Evolutionary conservation across 1,284 basidiomycete species (phyloP).

Genomic region (Anthracocystis walkeri): DNA sequence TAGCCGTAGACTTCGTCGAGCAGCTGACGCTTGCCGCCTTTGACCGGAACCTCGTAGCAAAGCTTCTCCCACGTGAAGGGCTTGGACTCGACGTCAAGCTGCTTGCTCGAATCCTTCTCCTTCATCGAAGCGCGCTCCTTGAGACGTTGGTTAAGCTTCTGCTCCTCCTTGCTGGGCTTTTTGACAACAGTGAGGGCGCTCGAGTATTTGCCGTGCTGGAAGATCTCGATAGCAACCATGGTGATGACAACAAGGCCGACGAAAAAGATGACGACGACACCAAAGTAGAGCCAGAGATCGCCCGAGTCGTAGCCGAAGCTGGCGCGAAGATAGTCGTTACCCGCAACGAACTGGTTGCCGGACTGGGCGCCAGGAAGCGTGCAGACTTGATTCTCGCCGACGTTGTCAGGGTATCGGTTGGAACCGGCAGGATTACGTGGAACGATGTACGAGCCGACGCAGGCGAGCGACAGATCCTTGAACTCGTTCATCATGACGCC

Average conservation of each 20-base stretch:
- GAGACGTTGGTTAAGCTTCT: slow-evolving; percentile 54
- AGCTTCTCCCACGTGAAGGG: slow-evolving; percentile 71
- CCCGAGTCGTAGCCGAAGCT: slow-evolving; percentile 46
- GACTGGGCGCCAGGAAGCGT: slow-evolving; percentile 33
- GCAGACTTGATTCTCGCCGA: slow-evolving; percentile 53
- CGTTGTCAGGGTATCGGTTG: slow-evolving; percentile 32
- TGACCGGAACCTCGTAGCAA: slow-evolving; percentile 72
- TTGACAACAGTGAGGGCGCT: slow-evolving; percentile 50
- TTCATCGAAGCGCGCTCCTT: slow-evolving; percentile 40
- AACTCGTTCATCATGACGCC: slow-evolving; percentile 75
- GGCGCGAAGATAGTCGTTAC: slow-evolving; percentile 44
- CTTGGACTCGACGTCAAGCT: slow-evolving; percentile 44
- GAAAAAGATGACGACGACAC: slow-evolving; percentile 55
- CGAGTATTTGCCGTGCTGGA: slow-evolving; percentile 33
- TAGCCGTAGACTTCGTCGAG: slow-evolving; percentile 85
- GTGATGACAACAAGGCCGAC: slow-evolving; percentile 62
- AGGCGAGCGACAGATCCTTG: slow-evolving; percentile 45
- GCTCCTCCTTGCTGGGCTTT: slow-evolving; percentile 55
- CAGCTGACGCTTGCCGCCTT: slow-evolving; percentile 75
- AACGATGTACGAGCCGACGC: slow-evolving; percentile 53
- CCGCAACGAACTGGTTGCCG: slow-evolving; percentile 42
- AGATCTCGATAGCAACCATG: slow-evolving; percentile 53
- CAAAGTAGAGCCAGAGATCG: slow-evolving; percentile 53
- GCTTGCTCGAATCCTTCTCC: slow-evolving; percentile 44
- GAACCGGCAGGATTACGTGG: slow-evolving; percentile 43